These are phyloP conservation scores for Termitomyces sp. DNA, from an alignment of 768 basidiomycete genomes.

Conservation along the genomic window DNA sequence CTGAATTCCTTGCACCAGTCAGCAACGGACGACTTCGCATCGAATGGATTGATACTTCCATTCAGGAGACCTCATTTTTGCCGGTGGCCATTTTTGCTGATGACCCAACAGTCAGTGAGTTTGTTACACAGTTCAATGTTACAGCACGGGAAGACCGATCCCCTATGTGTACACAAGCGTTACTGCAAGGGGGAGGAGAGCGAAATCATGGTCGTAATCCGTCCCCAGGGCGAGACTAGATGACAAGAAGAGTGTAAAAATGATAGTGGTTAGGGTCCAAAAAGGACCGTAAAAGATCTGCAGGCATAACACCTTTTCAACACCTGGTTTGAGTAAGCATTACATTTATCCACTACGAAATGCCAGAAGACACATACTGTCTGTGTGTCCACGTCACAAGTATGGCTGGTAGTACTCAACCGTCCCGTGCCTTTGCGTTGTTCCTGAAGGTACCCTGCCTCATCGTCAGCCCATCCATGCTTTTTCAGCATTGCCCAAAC, in stretches of 20 bases:
- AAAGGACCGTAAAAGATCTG: conserved; percentile 90
- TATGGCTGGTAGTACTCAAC: conserved; percentile 84
- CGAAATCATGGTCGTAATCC: conserved; percentile 79
- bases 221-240: conserved; percentile 74
- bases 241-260: conserved; percentile 88
- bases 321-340: conserved; percentile 35
- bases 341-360: neutral
- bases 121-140: too few species aligned
- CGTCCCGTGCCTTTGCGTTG: conserved; percentile 38
- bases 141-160: conserved; percentile 68
- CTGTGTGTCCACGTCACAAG: conserved; percentile 84
- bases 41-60: too few species aligned
- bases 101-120: too few species aligned
- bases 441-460: conserved; percentile 61
- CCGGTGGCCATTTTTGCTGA: too few species aligned
- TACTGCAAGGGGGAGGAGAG: conserved; percentile 74
- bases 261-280: conserved; percentile 95
- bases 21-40: too few species aligned
- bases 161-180: conserved; percentile 87
- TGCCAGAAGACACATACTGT: conserved; percentile 35
- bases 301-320: conserved; percentile 65
- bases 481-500: conserved; percentile 41
- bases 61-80: too few species aligned
- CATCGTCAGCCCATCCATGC: neutral
- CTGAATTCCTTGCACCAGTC: too few species aligned